phyloP scores from a whole-genome alignment of 1,284 basidiomycete species.

The Anthracocystis panici-leucophaei region DNA sequence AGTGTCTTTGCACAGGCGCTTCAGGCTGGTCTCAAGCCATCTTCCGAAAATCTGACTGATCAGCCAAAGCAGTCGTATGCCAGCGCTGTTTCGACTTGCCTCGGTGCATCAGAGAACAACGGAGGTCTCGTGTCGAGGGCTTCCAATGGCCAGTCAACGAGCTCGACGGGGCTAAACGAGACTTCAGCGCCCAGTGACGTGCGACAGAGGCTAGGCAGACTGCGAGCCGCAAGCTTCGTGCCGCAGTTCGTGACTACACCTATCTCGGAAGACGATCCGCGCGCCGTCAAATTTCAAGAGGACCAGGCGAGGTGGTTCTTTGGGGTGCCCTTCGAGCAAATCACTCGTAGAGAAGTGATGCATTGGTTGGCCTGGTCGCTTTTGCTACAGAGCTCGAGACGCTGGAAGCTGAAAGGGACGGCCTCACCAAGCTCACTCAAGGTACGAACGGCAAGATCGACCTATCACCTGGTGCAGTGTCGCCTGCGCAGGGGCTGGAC shows the following conservation, averaged over 20 bases:
- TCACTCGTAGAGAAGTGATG: slow-evolving; percentile 57
- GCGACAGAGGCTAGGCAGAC: slow-evolving; percentile 31
- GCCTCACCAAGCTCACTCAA: not conserved
- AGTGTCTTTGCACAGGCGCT: slow-evolving; percentile 53
- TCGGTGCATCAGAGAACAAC: not conserved
- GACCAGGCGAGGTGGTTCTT: slow-evolving; percentile 64
- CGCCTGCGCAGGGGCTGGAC: not conserved
- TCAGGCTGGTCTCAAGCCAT: slow-evolving; percentile 42
- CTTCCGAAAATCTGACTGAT: not conserved
- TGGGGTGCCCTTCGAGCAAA: slow-evolving; percentile 37
- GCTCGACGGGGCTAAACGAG: slow-evolving; percentile 1
- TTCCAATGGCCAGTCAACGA: slow-evolving; percentile 6
- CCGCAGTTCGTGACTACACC: slow-evolving; percentile 54
- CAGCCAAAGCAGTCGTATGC: slow-evolving; percentile 20
- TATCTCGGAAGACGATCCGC: slow-evolving; percentile 54
- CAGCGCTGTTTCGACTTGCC: slow-evolving; percentile 15
- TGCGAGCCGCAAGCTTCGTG: slow-evolving; percentile 50
- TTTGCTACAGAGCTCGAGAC: slow-evolving; percentile 52
- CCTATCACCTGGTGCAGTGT: not conserved
- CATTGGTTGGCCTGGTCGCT: slow-evolving; percentile 68
- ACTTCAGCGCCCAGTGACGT: slow-evolving; percentile 18
- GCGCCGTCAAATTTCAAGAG: slow-evolving; percentile 57
- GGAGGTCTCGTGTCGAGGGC: not conserved
- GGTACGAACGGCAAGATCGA: not conserved
- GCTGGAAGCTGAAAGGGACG: slow-evolving; percentile 49